Evolutionary conservation across 768 basidiomycete species (phyloP).

Genomic region (Rhodotorula kratochvilovae): DNA sequence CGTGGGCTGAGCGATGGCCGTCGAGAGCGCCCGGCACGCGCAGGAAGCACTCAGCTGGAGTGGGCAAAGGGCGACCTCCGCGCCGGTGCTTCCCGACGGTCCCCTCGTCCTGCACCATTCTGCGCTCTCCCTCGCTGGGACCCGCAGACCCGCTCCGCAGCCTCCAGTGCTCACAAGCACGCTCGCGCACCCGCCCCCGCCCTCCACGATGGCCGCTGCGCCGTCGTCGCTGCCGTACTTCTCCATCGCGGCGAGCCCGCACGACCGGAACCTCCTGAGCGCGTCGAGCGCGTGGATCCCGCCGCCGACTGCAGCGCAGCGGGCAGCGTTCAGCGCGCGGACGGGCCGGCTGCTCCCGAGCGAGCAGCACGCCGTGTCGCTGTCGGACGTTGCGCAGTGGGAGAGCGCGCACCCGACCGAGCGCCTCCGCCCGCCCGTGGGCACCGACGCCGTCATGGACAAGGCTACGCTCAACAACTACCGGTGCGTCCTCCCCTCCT

Average conservation of each 20-base stretch:
- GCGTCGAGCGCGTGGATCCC: conserved; percentile 11
- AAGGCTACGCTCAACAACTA: conserved; percentile 13
- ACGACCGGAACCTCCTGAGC: conserved; percentile 9
- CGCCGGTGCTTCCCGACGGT: too few relatives aligned
- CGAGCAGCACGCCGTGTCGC: conserved; percentile 4
- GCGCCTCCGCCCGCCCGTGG: conserved; percentile 10
- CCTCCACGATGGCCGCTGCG: neutral
- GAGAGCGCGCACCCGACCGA: conserved; percentile 6
- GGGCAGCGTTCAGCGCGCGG: too few relatives aligned
- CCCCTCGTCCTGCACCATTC: too few relatives aligned
- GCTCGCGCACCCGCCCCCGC: neutral
- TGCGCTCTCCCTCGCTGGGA: too few relatives aligned
- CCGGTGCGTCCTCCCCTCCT: conserved; percentile 6
- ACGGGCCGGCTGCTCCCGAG: too few relatives aligned
- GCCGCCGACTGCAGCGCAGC: neutral
- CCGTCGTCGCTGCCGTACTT: neutral
- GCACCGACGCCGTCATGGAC: neutral
- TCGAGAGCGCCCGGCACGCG: too few relatives aligned
- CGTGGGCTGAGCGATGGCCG: too few relatives aligned
- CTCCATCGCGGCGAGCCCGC: conserved; percentile 7
- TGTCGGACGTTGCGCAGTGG: conserved; percentile 7
- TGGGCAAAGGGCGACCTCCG: too few relatives aligned
- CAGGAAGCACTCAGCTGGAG: too few relatives aligned
- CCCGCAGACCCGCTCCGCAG: too few relatives aligned
- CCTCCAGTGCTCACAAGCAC: too few relatives aligned